These are phyloP conservation scores for Bacidia rubella DNA, from an alignment of 495 filamentous ascomycete species.

Conservation along the genomic window DNA sequence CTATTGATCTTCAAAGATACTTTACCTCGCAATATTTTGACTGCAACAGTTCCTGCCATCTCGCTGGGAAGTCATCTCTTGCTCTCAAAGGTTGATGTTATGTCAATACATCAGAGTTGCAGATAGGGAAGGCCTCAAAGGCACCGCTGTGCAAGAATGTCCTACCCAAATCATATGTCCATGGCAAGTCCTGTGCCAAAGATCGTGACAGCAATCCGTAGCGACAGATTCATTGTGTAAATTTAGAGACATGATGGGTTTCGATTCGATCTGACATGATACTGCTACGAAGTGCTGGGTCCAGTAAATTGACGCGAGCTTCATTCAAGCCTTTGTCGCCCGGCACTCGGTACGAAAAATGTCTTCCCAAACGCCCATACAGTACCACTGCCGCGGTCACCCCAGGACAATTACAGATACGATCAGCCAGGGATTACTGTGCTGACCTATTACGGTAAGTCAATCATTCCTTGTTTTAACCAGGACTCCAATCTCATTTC, in stretches of 20 bases:
- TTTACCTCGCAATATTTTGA: too few species aligned
- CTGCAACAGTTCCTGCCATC: too few species aligned
- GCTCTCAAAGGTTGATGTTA: too few species aligned
- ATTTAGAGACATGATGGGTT: neutral
- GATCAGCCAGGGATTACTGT: slow-evolving; percentile 6
- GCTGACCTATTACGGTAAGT: neutral
- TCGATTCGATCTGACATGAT: neutral
- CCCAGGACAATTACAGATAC: neutral
- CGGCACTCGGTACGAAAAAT: neutral
- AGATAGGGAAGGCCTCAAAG: too few species aligned
- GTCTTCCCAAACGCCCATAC: neutral
- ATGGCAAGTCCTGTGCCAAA: too few species aligned
- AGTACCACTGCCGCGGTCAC: neutral
- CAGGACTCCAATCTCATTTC: neutral
- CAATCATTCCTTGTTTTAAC: neutral
- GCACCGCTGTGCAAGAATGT: too few species aligned
- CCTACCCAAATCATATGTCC: too few species aligned
- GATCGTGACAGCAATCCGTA: too few species aligned
- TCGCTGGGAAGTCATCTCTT: too few species aligned
- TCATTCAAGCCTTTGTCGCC: neutral
- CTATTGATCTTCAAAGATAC: too few species aligned
- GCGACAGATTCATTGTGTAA: neutral
- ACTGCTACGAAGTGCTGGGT: neutral
- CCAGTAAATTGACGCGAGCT: too few species aligned
- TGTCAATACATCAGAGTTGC: too few species aligned